Conservation (phyloP, 2,329 filamentous ascomycete species). For the Volutella citrinella region DNA sequence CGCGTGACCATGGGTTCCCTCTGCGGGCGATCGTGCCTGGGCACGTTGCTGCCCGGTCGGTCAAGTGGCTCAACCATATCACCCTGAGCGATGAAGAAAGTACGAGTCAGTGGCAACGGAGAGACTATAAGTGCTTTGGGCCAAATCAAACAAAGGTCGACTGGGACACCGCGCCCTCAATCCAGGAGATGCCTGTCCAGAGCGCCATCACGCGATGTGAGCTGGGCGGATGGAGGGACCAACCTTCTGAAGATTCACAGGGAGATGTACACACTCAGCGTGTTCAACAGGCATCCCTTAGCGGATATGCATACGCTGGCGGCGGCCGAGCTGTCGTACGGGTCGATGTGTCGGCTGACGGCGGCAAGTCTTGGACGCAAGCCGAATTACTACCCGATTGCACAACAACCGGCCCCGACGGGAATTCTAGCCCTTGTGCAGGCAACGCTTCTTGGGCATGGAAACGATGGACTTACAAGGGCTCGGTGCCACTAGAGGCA, state of each 20-base stretch:
- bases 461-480: slow-evolving; percentile 60
- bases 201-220: slow-evolving; percentile 59
- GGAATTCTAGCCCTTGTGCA: slow-evolving; percentile 26
- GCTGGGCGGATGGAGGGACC: slow-evolving; percentile 35
- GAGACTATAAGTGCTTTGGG: slow-evolving; percentile 68
- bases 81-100: slow-evolving; percentile 65
- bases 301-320: slow-evolving; percentile 67
- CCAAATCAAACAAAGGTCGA: slow-evolving; percentile 59
- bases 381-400: slow-evolving; percentile 56
- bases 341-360: slow-evolving; percentile 65
- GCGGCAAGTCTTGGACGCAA: slow-evolving; percentile 62
- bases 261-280: background rate
- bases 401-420: slow-evolving; percentile 30
- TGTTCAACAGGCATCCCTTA: slow-evolving; percentile 35
- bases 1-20: slow-evolving; percentile 65
- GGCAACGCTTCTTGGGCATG: slow-evolving; percentile 59
- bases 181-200: slow-evolving; percentile 67
- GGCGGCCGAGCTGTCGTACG: slow-evolving; percentile 63
- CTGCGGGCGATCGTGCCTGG: slow-evolving; percentile 62
- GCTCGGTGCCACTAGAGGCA: slow-evolving; percentile 37
- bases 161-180: slow-evolving; percentile 61
- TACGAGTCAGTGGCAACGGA: slow-evolving; percentile 61
- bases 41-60: slow-evolving; percentile 63
- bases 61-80: slow-evolving; percentile 67
- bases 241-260: background rate